A percentile compares a stretch with the other conserved stretches of the same genome.
Evolutionary conservation across 345 rosid species (phyloP).

Genomic region (Rhizophora apiculata): DNA sequence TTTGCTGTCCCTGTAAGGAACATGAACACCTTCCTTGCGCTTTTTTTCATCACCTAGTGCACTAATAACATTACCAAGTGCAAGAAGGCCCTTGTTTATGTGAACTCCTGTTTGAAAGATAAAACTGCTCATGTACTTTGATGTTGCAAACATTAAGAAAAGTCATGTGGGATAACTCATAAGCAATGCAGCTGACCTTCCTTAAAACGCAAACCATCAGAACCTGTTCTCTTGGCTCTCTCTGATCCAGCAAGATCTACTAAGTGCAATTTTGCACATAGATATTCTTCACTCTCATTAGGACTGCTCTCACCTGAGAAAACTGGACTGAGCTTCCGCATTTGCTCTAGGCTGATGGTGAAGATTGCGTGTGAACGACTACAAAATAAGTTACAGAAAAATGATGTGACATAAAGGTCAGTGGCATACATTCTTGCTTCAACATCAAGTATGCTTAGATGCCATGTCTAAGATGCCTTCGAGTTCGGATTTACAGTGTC

Average conservation of each 20-base stretch:
- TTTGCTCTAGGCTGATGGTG: constrained; percentile 94
- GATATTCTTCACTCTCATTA: constrained; percentile 75
- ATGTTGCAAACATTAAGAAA: constrained; percentile 18
- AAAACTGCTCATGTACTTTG: constrained; percentile 20
- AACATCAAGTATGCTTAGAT: constrained; percentile 6
- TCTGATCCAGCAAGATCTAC: constrained; percentile 99
- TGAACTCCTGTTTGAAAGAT: constrained; percentile 68
- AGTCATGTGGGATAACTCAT: constrained; percentile 1
- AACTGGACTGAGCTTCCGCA: constrained; percentile 67
- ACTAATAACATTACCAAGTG: constrained; percentile 98
- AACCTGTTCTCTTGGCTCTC: constrained; percentile 97
- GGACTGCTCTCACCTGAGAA: constrained; percentile 49
- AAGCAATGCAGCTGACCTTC: constrained; percentile 59
- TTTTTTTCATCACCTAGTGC: constrained; percentile 98
- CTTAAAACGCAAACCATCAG: constrained; percentile 93
- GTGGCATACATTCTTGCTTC: background rate
- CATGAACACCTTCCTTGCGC: constrained; percentile 89
- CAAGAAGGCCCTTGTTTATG: constrained; percentile 96
- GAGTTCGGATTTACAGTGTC: background rate
- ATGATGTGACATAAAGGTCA: constrained; percentile 4
- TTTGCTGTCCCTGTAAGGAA: constrained; percentile 98
- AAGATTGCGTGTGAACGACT: constrained; percentile 99
- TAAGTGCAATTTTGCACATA: constrained; percentile 94
- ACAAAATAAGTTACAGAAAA: constrained; percentile 26
- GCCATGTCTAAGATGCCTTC: background rate